Base-by-base conservation (phyloP, 805 yeast genomes). In the Yarrowia keelungensis region DNA sequence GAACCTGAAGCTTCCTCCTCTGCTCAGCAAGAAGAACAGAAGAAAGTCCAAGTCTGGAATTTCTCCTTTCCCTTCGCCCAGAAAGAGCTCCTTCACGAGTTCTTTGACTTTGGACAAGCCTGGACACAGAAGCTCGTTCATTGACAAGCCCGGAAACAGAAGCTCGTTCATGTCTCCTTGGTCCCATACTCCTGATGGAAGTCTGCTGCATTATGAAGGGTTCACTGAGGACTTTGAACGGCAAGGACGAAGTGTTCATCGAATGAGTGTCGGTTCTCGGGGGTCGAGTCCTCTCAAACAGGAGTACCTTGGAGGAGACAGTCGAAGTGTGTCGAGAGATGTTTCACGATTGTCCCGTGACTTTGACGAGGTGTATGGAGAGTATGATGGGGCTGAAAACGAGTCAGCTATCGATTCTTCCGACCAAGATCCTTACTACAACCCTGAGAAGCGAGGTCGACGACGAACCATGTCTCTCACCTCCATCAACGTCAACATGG, bases 1-100 rank as follows among this genome's bases (percentile, higher is more conserved):
- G n/a, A 72, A 72, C 69, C 73, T 78, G 15, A 70, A 72, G 38
- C 73, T 76, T 5, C 81, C 81, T 11, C 81, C 81, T 5, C 67
- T 75, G 38, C 68, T 78, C 47, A 72, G 77, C 11, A 71, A 70
- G 36, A 71, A 70, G 65, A 70, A 68, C 84, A 85, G 14, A 7
- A 50, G 65, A n/a, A 26, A 43, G 39, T 32, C 41, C 14, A 46
- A 46, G 8, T 12, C 22, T 16, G 65, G 65, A 58, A 26, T 39
- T 7, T 54, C 61, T 8, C 61, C 61, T 2, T 58, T 35, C 19
- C 49, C 49, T 7, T 43, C 53, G 9, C 53, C 56, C 2, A 22
- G 56, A n/a, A 51, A 51, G 10, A 5, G 10, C 5, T 35, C 42
- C 9, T 51, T 51, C n/a, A 80, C 69, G 32, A 26, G 32, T 26